These are phyloP conservation scores for Nelumbo lutea DNA, from an alignment of 164 flowering plant species.

Conservation along the genomic window DNA sequence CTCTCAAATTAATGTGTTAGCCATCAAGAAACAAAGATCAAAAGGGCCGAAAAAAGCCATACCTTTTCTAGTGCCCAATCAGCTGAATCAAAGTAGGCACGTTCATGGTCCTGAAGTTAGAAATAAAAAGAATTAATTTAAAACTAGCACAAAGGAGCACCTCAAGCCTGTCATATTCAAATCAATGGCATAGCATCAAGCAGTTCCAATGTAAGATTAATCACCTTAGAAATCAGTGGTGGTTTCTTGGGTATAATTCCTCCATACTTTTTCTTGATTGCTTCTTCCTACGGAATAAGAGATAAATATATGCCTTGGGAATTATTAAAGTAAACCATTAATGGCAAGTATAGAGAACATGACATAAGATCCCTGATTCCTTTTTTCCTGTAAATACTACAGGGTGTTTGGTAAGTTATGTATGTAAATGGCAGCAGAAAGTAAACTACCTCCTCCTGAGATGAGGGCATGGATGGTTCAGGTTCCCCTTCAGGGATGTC, in stretches of 20 bases:
- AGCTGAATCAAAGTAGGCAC: constrained; percentile 63
- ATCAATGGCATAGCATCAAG: neutral
- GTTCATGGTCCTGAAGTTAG: constrained; percentile 41
- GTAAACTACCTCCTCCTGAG: constrained; percentile 29
- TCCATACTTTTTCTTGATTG: constrained; percentile 41
- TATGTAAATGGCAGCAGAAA: neutral
- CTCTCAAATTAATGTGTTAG: neutral
- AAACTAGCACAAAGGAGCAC: constrained; percentile 1
- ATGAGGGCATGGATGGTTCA: constrained; percentile 27
- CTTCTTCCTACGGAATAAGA: constrained; percentile 27
- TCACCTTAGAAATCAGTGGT: constrained; percentile 49
- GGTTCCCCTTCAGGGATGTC: constrained; percentile 20
- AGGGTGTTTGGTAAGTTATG: neutral
- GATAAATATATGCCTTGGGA: neutral
- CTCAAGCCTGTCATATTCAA: neutral
- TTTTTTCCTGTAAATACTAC: neutral
- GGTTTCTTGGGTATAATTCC: constrained; percentile 45
- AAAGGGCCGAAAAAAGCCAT: neutral
- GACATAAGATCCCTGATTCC: neutral
- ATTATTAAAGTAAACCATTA: neutral
- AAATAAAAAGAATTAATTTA: neutral
- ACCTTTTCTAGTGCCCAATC: constrained; percentile 80
- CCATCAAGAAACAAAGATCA: neutral
- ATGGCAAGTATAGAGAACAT: neutral
- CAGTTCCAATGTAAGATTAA: neutral